Base-by-base conservation (phyloP, 2,329 filamentous ascomycete species). In the Fusarium setosum region DNA sequence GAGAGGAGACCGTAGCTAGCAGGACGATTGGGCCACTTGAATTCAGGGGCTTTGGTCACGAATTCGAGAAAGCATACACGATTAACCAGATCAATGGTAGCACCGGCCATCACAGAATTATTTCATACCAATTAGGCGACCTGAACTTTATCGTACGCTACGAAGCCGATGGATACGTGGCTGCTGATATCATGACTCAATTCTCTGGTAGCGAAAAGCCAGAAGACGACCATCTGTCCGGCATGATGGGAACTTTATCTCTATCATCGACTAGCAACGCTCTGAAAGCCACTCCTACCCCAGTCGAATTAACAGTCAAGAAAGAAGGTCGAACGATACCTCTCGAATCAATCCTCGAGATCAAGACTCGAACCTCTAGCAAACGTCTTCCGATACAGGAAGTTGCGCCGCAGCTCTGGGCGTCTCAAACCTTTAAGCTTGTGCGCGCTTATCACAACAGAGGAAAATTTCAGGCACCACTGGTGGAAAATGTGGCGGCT, bases 11-110 rank as follows among this genome's bases (percentile, higher is more conserved):
- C 0, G 59, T 53, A 17, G 74, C 74, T 3, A 8, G 59, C 3
- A 58, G 72, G 42, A 44, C 73, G 21, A 75, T 83, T 11, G 63
- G 57, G 17, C 72, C 74, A 18, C 4, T 74, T 26, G 71, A 80
- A 3, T 82, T 81, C 67, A 71, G 56, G 15, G 82, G 81, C 1
- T 83, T 71, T 63, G 80, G 81, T 15, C 79, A 81, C 57, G 73
- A 80, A 59, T 84, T 82, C 58, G 79, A 83, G 59, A 83, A 82
- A 58, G 72, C 68, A 5, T 81, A 76, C 68, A 84, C 83, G 4
- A 74, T 37, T 6, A 47, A 41, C 41, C 56, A 77, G 52, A 68
- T 82, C 38, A 17, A 23, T 2, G 72, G 65, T 5, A 81, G 78
- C 62, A 82, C 79, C 40, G 79, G 80, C n/a, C 79, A 85, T 64